Conservation (phyloP, 2,329 filamentous ascomycete genomes). For the Paraphaeosphaeria minitans region DNA sequence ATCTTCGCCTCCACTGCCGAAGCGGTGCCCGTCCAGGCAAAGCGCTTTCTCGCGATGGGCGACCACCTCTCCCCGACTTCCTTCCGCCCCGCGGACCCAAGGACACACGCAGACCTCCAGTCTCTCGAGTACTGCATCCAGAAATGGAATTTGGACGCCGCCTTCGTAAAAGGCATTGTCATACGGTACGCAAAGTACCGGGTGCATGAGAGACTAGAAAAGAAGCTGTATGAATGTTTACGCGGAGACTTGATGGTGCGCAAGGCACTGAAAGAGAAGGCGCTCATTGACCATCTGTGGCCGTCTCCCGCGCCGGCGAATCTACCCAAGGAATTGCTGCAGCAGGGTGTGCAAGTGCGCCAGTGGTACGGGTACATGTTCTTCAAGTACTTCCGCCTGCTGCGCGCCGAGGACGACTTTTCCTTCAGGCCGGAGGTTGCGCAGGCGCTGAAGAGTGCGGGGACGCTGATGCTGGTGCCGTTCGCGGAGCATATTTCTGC, state of each 20-base stretch:
- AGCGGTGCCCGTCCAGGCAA: constrained; percentile 35
- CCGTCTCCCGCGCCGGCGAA: constrained; percentile 37
- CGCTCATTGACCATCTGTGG: constrained; percentile 44
- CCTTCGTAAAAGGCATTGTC: constrained; percentile 40
- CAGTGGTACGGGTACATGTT: constrained; percentile 48
- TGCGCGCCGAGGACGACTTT: constrained; percentile 41
- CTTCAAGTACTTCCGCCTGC: constrained; percentile 40
- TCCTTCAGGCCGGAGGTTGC: constrained; percentile 39
- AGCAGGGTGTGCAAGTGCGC: constrained; percentile 41
- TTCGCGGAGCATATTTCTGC: constrained; percentile 42
- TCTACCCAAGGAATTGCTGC: constrained; percentile 32
- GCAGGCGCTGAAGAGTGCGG: constrained; percentile 33
- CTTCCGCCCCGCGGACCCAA: constrained; percentile 42
- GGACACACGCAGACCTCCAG: constrained; percentile 45
- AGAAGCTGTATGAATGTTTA: constrained; percentile 41
- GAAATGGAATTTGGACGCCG: constrained; percentile 38
- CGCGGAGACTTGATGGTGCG: constrained; percentile 44
- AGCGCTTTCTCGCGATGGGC: constrained; percentile 42
- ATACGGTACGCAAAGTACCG: constrained; percentile 43
- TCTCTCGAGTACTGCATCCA: constrained; percentile 39
- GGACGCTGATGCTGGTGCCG: constrained; percentile 42
- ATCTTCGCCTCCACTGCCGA: constrained; percentile 42
- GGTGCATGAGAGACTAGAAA: constrained; percentile 43
- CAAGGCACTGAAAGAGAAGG: constrained; percentile 46
- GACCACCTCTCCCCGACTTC: constrained; percentile 37